Conservation (phyloP, 768 basidiomycete genomes). For the Suillus ampliporus region DNA sequence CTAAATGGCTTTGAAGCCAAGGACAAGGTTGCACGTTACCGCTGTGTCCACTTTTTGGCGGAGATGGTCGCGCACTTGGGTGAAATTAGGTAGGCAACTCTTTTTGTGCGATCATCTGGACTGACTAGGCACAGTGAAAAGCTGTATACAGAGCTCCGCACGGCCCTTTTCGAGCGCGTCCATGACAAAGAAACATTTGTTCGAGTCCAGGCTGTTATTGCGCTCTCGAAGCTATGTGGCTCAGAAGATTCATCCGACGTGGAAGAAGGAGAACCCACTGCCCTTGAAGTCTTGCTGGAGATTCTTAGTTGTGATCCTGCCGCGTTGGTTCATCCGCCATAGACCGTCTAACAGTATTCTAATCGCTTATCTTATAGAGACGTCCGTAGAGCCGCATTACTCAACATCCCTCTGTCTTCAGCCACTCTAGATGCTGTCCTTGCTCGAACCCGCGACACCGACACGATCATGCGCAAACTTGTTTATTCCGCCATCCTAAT, state of each 20-base stretch:
- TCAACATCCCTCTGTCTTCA: conserved; percentile 66
- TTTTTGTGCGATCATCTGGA: background rate
- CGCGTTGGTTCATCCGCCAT: conserved; percentile 47
- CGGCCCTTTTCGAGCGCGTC: conserved; percentile 70
- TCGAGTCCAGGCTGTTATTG: conserved; percentile 80
- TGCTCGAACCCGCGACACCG: conserved; percentile 79
- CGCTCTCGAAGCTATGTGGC: conserved; percentile 76
- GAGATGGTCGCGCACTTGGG: conserved; percentile 83
- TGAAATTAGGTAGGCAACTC: conserved; percentile 76
- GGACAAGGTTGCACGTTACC: conserved; percentile 86
- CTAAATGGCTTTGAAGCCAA: conserved; percentile 82
- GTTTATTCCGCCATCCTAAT: conserved; percentile 69
- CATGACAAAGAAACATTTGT: conserved; percentile 80
- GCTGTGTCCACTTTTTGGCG: conserved; percentile 76
- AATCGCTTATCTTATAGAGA: conserved; percentile 55
- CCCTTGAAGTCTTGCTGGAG: conserved; percentile 68
- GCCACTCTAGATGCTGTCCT: conserved; percentile 71
- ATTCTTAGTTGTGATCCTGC: conserved; percentile 74
- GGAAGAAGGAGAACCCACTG: conserved; percentile 50
- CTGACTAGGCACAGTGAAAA: conserved; percentile 63
- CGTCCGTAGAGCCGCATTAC: conserved; percentile 80
- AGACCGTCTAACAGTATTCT: background rate
- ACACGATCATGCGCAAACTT: conserved; percentile 72
- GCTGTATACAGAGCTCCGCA: conserved; percentile 65
- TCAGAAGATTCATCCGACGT: conserved; percentile 68